Conservation (phyloP, 805 yeast species). For the Saccharomycopsis lassenensis region DNA sequence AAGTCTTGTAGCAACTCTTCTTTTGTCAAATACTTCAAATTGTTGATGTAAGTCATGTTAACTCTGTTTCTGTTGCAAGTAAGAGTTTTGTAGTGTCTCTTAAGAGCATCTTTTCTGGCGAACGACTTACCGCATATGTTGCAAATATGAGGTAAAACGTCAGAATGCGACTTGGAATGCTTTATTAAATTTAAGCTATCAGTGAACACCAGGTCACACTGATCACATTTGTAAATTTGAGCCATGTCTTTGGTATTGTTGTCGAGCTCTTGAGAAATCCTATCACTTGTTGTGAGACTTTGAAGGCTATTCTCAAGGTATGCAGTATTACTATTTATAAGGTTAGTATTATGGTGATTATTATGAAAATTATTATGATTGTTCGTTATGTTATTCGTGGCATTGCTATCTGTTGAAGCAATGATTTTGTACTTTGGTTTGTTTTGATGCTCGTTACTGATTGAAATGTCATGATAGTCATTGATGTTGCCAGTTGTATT, state of each 20-base stretch:
- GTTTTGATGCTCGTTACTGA: too few relatives aligned
- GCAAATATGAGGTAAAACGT: conserved; percentile 66
- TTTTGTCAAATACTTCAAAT: conserved; percentile 13
- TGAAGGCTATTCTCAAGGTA: too few relatives aligned
- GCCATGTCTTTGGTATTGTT: conserved; percentile 12
- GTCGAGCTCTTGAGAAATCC: too few relatives aligned
- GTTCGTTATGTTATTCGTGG: too few relatives aligned
- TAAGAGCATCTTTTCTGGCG: conserved; percentile 74
- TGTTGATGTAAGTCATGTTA: conserved; percentile 23
- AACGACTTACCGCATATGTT: conserved; percentile 71
- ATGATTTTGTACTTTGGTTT: too few relatives aligned
- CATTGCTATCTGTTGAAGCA: too few relatives aligned
- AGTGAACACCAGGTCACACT: conserved; percentile 53
- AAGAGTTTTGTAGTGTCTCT: conserved; percentile 62
- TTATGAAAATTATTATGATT: too few relatives aligned
- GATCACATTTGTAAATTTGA: conserved; percentile 43
- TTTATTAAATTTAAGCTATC: conserved; percentile 61
- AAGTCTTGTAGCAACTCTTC: conserved; percentile 11
- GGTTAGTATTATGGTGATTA: too few relatives aligned
- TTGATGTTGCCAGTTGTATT: too few relatives aligned
- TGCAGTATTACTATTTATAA: too few relatives aligned
- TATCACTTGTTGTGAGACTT: too few relatives aligned
- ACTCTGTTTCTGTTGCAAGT: conserved; percentile 67
- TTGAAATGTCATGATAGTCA: too few relatives aligned
- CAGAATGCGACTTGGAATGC: conserved; percentile 54